Conservation (phyloP, 768 basidiomycete genomes). For the Russula virescens region DNA sequence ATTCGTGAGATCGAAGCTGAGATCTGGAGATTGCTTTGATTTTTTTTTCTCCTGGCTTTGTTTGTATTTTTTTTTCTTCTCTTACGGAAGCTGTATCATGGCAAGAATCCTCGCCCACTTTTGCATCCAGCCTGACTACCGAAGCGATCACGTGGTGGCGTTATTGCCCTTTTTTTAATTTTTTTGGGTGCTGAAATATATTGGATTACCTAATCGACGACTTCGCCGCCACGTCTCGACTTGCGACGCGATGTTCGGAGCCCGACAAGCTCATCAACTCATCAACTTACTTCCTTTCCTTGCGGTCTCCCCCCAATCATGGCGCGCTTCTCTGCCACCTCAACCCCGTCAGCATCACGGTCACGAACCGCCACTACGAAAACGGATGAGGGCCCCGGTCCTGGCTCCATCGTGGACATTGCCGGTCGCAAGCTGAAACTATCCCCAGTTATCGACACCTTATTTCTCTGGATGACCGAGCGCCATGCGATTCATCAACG, state of each 20-base stretch:
- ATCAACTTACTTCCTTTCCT: constrained; percentile 13
- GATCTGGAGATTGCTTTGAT: constrained; percentile 12
- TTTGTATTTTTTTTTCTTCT: neutral
- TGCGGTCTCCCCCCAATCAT: constrained; percentile 11
- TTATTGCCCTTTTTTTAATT: constrained; percentile 1
- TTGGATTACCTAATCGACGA: constrained; percentile 9
- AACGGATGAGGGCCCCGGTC: constrained; percentile 10
- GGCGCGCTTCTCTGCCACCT: constrained; percentile 22
- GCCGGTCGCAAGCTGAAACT: constrained; percentile 26
- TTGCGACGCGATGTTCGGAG: constrained; percentile 20
- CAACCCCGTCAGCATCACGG: constrained; percentile 19
- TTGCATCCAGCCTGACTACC: constrained; percentile 10
- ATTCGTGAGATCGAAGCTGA: constrained; percentile 20
- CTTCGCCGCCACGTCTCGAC: constrained; percentile 16
- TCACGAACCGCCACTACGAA: constrained; percentile 12
- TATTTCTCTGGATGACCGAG: constrained; percentile 32
- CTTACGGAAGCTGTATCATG: neutral
- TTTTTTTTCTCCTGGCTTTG: constrained; percentile 3
- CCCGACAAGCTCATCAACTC: constrained; percentile 5
- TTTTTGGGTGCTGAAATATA: neutral
- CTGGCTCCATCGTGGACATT: constrained; percentile 24
- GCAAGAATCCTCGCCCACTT: constrained; percentile 1
- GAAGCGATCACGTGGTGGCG: constrained; percentile 21
- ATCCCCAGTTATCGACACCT: constrained; percentile 29
- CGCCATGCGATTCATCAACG: constrained; percentile 30